Percentiles rank a stretch among this genome's conserved stretches.
Evolutionary conservation across 768 basidiomycete genomes (phyloP).

Genomic region (Mycena sanguinolenta): DNA sequence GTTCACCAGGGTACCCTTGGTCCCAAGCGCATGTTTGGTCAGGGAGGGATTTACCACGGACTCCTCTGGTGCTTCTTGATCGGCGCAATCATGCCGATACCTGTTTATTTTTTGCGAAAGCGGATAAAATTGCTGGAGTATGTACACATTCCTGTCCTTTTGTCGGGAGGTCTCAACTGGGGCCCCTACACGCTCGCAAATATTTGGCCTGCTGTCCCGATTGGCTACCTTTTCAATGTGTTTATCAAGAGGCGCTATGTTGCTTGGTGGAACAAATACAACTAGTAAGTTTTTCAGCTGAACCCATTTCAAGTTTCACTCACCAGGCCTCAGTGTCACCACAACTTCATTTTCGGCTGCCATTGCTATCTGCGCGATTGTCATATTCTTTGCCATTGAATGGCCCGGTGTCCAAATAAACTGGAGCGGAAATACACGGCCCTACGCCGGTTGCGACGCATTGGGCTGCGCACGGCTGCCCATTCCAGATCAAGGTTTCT

Average conservation of each 20-base stretch:
- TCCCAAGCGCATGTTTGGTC: constrained; percentile 51
- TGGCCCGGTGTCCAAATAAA: constrained; percentile 40
- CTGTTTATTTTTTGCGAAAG: constrained; percentile 46
- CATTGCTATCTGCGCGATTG: constrained; percentile 50
- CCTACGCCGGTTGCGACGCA: constrained; percentile 37
- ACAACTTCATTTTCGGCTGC: constrained; percentile 48
- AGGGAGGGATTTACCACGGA: constrained; percentile 45
- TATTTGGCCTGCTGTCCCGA: constrained; percentile 38
- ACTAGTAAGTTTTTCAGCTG: constrained; percentile 40
- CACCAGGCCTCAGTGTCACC: constrained; percentile 37
- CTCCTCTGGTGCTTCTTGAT: constrained; percentile 47
- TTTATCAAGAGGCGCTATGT: constrained; percentile 40
- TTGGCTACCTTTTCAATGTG: constrained; percentile 29
- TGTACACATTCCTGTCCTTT: constrained; percentile 49
- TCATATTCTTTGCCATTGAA: constrained; percentile 53
- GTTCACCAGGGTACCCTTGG: constrained; percentile 39
- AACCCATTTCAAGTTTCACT: background rate
- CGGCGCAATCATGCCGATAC: constrained; percentile 50
- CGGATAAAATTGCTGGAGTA: constrained; percentile 43
- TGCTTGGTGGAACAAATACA: constrained; percentile 47
- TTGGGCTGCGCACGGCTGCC: constrained; percentile 35
- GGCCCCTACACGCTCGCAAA: constrained; percentile 32
- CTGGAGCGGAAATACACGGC: constrained; percentile 48
- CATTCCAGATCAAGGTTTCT: constrained; percentile 27
- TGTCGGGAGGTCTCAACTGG: constrained; percentile 41